A percentile compares a stretch with the other conserved stretches of the same genome.
Evolutionary conservation across 2,329 filamentous ascomycete species (phyloP).

Genomic region (Colletotrichum gigasporum): DNA sequence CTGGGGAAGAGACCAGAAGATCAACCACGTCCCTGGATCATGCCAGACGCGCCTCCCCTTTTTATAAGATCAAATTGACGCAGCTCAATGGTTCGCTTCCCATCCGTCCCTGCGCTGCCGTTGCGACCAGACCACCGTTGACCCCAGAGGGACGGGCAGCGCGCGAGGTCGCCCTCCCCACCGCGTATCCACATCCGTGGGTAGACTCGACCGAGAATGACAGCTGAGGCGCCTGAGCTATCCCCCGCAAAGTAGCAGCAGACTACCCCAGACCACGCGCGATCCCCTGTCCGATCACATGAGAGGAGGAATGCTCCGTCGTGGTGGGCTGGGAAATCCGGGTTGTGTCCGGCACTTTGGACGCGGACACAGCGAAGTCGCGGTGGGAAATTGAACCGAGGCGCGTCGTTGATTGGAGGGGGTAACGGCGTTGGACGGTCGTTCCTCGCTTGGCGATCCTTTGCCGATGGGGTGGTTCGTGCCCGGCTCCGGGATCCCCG

Average conservation of each 20-base stretch:
- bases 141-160: too few relatives aligned
- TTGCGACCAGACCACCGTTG: conserved; percentile 7
- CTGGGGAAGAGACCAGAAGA: background rate
- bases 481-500: conserved; percentile 26
- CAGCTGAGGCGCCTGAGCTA: background rate
- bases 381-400: conserved; percentile 21
- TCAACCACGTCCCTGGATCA: background rate
- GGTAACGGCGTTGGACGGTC: conserved; percentile 6
- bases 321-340: background rate
- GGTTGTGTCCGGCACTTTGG: background rate
- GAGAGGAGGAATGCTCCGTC: background rate
- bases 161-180: too few relatives aligned
- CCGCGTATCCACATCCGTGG: conserved; percentile 9
- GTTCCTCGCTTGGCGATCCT: conserved; percentile 2
- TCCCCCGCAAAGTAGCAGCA: conserved; percentile 14
- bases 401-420: conserved; percentile 22
- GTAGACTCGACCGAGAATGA: background rate
- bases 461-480: background rate
- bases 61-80: conserved; percentile 6
- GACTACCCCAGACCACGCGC: conserved; percentile 24
- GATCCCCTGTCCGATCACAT: conserved; percentile 21
- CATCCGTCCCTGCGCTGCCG: background rate
- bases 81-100: conserved; percentile 4
- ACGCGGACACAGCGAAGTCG: background rate
- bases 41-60: background rate